Percentiles rank a stretch among this genome's conserved stretches.
Evolutionary conservation across 805 yeast genomes (phyloP).

Genomic region (Barnettozyma sp.): DNA sequence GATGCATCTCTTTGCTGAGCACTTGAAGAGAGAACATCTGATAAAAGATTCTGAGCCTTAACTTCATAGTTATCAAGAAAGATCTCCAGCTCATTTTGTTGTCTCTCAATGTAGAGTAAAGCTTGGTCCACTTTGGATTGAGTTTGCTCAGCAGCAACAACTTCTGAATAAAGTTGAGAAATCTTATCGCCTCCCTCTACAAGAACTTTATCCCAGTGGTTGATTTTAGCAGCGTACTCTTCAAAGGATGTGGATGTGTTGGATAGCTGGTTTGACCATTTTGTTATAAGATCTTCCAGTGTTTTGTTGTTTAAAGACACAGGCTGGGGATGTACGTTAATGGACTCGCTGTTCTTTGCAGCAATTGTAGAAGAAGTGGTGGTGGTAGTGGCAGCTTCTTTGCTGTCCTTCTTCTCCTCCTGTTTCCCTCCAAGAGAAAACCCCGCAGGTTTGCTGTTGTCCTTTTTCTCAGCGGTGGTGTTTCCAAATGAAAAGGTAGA

Average conservation of each 20-base stretch:
- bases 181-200: conserved; percentile 84
- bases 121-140: conserved; percentile 86
- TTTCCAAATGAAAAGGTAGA: conserved; percentile 15
- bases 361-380: conserved; percentile 22
- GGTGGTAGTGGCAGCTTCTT: conserved; percentile 25
- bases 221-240: conserved; percentile 63
- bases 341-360: conserved; percentile 36
- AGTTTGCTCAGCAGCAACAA: conserved; percentile 75
- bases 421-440: conserved; percentile 12
- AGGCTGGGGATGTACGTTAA: conserved; percentile 57
- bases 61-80: conserved; percentile 74
- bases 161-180: conserved; percentile 66
- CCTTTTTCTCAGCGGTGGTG: conserved; percentile 13
- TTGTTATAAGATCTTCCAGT: conserved; percentile 82
- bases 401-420: conserved; percentile 14
- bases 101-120: conserved; percentile 76
- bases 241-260: conserved; percentile 69
- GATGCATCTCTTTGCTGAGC: conserved; percentile 22
- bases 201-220: conserved; percentile 79
- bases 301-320: conserved; percentile 84
- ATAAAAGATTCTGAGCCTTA: conserved; percentile 30
- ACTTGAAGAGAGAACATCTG: conserved; percentile 31
- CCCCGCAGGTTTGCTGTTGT: conserved; percentile 9
- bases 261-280: conserved; percentile 86
- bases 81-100: conserved; percentile 84